A percentile compares a stretch with the other conserved stretches of the same genome.
phyloP scores from a whole-genome alignment of 129 eudicot genomes.

The Tanacetum coccineum region DNA sequence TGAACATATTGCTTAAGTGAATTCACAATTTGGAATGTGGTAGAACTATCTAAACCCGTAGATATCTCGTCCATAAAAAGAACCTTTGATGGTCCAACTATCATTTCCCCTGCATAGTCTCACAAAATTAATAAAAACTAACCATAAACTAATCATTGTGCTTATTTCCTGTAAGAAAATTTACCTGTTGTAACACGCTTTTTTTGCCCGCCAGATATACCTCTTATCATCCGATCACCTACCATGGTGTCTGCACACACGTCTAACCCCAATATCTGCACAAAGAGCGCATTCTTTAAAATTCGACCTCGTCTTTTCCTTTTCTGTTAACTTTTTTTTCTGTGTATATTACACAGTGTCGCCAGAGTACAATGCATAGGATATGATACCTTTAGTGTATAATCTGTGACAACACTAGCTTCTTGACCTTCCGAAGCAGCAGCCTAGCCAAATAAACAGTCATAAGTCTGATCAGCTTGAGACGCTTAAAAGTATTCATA shows the following conservation, averaged over 20 bases:
- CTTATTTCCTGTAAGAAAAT: neutral
- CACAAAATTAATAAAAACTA: neutral
- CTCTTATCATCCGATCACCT: slow-evolving; percentile 36
- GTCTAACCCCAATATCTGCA: slow-evolving; percentile 34
- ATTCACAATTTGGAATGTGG: slow-evolving; percentile 61
- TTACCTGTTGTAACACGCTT: slow-evolving; percentile 45
- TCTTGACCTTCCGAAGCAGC: slow-evolving; percentile 10
- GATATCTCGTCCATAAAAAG: slow-evolving; percentile 76
- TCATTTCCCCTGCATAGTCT: slow-evolving; percentile 52
- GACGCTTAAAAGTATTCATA: neutral
- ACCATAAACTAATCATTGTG: neutral
- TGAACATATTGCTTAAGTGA: slow-evolving; percentile 50
- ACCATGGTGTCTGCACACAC: slow-evolving; percentile 39
- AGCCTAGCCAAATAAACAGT: neutral
- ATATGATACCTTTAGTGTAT: neutral
- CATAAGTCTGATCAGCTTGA: neutral
- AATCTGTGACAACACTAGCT: neutral
- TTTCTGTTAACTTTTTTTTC: neutral
- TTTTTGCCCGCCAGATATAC: slow-evolving; percentile 39
- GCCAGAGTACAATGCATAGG: neutral
- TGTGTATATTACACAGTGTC: too few species aligned
- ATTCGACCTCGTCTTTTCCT: neutral
- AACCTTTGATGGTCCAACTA: slow-evolving; percentile 57
- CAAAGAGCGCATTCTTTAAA: neutral
- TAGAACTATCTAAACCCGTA: slow-evolving; percentile 70